These are phyloP conservation scores for Tulasnella sp. DNA, from an alignment of 768 basidiomycete genomes.

Conservation along the genomic window DNA sequence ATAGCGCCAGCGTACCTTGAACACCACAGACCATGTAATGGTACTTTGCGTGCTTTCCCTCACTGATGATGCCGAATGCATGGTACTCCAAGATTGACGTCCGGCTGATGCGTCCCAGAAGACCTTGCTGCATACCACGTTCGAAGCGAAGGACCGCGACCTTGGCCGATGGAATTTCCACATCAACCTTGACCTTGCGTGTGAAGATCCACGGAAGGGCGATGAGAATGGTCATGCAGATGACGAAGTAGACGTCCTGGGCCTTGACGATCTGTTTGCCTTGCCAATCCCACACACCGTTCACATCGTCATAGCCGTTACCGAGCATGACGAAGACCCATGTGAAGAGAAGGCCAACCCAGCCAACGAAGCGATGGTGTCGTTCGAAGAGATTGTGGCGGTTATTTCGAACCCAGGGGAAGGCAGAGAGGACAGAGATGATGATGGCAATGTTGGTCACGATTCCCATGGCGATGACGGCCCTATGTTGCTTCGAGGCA, in stretches of 20 bases:
- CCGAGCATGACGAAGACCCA: slow-evolving; percentile 64
- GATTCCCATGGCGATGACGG: slow-evolving; percentile 54
- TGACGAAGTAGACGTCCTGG: slow-evolving; percentile 71
- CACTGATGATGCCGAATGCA: slow-evolving; percentile 72
- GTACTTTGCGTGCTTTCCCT: slow-evolving; percentile 62
- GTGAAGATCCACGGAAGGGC: slow-evolving; percentile 69
- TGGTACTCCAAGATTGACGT: slow-evolving; percentile 73
- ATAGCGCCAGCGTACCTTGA: slow-evolving; percentile 32
- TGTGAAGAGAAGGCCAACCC: slow-evolving; percentile 36
- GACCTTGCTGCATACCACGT: slow-evolving; percentile 78
- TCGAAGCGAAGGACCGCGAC: slow-evolving; percentile 71
- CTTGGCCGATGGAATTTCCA: slow-evolving; percentile 71
- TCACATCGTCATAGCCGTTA: slow-evolving; percentile 51
- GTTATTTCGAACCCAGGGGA: slow-evolving; percentile 73
- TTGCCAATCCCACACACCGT: slow-evolving; percentile 49
- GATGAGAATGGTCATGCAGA: slow-evolving; percentile 66
- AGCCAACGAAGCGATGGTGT: slow-evolving; percentile 72
- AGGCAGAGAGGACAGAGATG: slow-evolving; percentile 54
- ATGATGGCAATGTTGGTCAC: slow-evolving; percentile 50
- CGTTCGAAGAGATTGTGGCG: slow-evolving; percentile 80
- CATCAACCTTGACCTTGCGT: slow-evolving; percentile 61
- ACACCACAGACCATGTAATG: slow-evolving; percentile 79
- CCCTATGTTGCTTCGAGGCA: slow-evolving; percentile 44
- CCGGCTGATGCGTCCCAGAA: slow-evolving; percentile 65
- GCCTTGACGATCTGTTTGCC: slow-evolving; percentile 50